Percentiles rank a stretch among this genome's conserved stretches.
Evolutionary conservation across 805 yeast species (phyloP).

Genomic region (Yarrowia phangngaensis): DNA sequence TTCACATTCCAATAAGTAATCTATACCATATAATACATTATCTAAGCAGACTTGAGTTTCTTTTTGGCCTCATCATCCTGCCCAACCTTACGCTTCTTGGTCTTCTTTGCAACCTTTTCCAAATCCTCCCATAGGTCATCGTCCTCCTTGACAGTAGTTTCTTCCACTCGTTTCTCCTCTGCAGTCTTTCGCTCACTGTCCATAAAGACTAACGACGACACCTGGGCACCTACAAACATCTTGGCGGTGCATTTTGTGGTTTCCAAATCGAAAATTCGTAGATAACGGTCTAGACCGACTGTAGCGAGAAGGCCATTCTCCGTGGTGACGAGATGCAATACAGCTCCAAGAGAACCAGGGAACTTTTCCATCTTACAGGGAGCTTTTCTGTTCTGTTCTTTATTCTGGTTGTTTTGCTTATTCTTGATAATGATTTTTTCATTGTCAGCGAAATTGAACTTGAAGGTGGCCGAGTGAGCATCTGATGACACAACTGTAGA

Average conservation of each 20-base stretch:
- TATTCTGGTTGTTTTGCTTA: slow-evolving; percentile 21
- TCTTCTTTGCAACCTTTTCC: slow-evolving; percentile 28
- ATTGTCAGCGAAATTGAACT: slow-evolving; percentile 43
- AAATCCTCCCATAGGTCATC: slow-evolving; percentile 44
- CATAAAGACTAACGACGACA: slow-evolving; percentile 49
- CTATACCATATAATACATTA: slow-evolving; percentile 1
- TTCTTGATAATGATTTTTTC: slow-evolving; percentile 2
- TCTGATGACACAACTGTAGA: slow-evolving; percentile 65
- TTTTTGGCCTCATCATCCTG: slow-evolving; percentile 7
- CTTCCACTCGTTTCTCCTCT: slow-evolving; percentile 32
- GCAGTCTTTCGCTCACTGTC: slow-evolving; percentile 47
- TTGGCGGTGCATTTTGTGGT: slow-evolving; percentile 62
- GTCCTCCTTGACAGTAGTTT: slow-evolving; percentile 35
- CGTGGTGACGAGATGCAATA: slow-evolving; percentile 43
- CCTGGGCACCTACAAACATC: slow-evolving; percentile 71
- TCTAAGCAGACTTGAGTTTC: slow-evolving; percentile 5
- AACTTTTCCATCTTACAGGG: slow-evolving; percentile 53
- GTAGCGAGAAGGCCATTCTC: slow-evolving; percentile 51
- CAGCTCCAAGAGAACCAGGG: slow-evolving; percentile 74
- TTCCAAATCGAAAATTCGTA: slow-evolving; percentile 66
- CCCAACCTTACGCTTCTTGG: slow-evolving; percentile 18
- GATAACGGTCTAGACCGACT: slow-evolving; percentile 86
- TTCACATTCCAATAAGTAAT: no score
- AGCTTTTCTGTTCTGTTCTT: slow-evolving; percentile 10
- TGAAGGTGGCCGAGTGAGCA: slow-evolving; percentile 60